Base-by-base conservation (phyloP, 108 stramenopile species). In the Stephanodiscus minutulus region DNA sequence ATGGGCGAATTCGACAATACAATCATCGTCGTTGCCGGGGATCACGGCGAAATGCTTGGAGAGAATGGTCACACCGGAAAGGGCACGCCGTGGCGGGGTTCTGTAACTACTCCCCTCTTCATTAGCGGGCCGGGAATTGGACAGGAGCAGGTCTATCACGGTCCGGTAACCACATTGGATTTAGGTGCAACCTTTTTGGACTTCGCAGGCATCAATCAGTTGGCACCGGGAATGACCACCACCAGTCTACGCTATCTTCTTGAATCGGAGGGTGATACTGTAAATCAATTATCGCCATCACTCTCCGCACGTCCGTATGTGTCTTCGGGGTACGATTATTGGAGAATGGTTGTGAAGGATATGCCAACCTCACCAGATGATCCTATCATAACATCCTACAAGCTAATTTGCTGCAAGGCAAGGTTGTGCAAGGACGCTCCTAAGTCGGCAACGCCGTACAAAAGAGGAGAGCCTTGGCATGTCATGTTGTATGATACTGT, bases 171-270 rank as follows among this genome's bases (percentile, higher is more conserved):
- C 15, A 76, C 68, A 9, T 41, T 76, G 25, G 74, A 76, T 61
- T 62, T 76, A 22, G 74, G 59, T 18, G 74, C 60, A 17, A 76
- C 74, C 12, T 70, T 61, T 18, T 24, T 76, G 61, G 74, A 76
- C 59, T 63, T 44, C 8, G 74, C 74, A 15, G 55, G 55, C 12
- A 36, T 68, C 22, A 65, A 21, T 27, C 20, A 21, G 17, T 27
- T 52, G 31, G 66, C 65, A 17, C 61, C 68, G 10, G 37, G 37
- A 12, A 64, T 64, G 63, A 68, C 72, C 15, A 67, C 72, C 11
- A 24, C 49, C 57, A 73, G 72, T 73, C 64, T 73, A 31, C 64
- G 72, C 9, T 66, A 64, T 33, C 22, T 73, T 11, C 55, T 73
- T 9, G 3, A 24, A 31, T 29, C 28, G 24, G 54, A 49, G 4